These are phyloP conservation scores for Anastatica hierochuntica DNA, from an alignment of 345 rosid genomes.

Conservation along the genomic window DNA sequence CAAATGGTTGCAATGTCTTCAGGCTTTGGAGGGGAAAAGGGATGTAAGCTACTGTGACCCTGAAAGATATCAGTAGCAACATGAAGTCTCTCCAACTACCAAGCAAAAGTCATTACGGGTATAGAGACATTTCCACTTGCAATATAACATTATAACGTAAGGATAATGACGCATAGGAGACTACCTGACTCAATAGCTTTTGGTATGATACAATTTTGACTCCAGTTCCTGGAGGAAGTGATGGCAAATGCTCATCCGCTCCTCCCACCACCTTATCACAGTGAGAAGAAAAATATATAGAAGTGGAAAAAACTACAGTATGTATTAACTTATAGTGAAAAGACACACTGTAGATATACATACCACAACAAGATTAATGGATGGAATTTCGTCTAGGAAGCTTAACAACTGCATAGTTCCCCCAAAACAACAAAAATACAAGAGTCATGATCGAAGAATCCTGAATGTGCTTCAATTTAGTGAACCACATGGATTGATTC, in stretches of 20 bases:
- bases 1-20: conserved; percentile 86
- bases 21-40: conserved; percentile 66
- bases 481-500: neutral
- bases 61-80: conserved; percentile 31
- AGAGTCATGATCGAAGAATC: neutral
- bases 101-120: neutral
- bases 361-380: conserved; percentile 70
- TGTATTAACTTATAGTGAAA: neutral
- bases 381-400: conserved; percentile 66
- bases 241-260: conserved; percentile 52
- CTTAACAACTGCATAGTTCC: conserved; percentile 51
- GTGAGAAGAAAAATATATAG: neutral
- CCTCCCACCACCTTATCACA: conserved; percentile 73
- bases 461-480: neutral
- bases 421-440: neutral
- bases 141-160: no score
- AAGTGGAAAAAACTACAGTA: neutral
- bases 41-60: conserved; percentile 66
- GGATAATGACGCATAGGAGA: no score
- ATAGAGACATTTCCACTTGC: neutral
- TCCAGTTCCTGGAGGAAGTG: conserved; percentile 48
- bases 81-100: conserved; percentile 5
- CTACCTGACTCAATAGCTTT: conserved; percentile 57
- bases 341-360: conserved; percentile 15
- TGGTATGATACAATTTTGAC: conserved; percentile 51